These are phyloP conservation scores for Hymenoscyphus scutula DNA, from an alignment of 2,329 filamentous ascomycete species.

Conservation along the genomic window DNA sequence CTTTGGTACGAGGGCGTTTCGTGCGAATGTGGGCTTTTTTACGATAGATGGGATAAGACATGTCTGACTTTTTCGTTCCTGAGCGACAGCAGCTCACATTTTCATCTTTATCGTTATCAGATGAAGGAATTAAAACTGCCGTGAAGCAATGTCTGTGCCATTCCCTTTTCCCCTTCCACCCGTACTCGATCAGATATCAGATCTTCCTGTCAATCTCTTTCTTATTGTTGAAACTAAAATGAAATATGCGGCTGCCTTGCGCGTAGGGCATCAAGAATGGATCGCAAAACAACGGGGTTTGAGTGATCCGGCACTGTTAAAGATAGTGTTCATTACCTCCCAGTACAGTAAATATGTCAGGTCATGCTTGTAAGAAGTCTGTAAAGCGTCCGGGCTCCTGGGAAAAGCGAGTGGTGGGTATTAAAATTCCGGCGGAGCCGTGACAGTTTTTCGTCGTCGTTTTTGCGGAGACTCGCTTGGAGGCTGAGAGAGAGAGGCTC, in stretches of 20 bases:
- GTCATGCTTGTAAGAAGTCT: neutral
- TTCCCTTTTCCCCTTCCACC: neutral
- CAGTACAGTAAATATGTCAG: neutral
- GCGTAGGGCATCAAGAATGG: conserved; percentile 3
- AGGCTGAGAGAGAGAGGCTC: neutral
- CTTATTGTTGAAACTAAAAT: neutral
- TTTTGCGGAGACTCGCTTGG: neutral
- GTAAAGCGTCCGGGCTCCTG: conserved; percentile 4
- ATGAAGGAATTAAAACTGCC: neutral
- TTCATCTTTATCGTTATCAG: conserved; percentile 1
- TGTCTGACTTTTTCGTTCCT: neutral
- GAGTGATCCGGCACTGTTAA: neutral
- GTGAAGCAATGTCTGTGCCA: neutral
- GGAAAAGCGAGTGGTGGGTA: neutral
- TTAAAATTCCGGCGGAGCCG: neutral
- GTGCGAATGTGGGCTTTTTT: conserved; percentile 1
- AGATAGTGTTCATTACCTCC: neutral
- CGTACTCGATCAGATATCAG: neutral
- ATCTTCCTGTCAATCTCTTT: neutral
- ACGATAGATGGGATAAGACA: neutral
- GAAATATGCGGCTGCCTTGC: neutral
- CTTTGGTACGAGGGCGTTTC: neutral
- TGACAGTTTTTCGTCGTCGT: neutral
- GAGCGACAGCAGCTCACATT: neutral
- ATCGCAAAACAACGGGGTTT: neutral